These are phyloP conservation scores for Fusarium sp. DNA, from an alignment of 2,329 filamentous ascomycete species.

Conservation along the genomic window DNA sequence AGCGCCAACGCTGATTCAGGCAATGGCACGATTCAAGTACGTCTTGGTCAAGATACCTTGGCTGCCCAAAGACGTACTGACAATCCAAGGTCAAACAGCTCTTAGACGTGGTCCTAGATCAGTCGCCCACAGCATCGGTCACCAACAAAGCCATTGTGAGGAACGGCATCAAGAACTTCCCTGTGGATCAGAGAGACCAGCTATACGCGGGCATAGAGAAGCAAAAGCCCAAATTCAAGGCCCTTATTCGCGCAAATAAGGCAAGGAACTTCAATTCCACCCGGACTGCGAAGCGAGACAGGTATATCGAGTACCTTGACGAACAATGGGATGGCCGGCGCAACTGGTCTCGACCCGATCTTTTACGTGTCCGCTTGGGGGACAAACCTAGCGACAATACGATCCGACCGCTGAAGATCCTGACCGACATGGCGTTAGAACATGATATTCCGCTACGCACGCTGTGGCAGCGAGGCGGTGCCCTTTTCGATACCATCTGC, in stretches of 20 bases:
- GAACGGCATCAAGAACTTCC: neutral
- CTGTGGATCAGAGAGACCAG: fast-evolving
- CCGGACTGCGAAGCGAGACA: neutral
- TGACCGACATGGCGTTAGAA: neutral
- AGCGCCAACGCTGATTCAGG: neutral
- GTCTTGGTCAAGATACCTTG: neutral
- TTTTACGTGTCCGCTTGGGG: neutral
- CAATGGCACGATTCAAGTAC: neutral
- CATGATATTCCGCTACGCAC: neutral
- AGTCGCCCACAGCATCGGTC: neutral
- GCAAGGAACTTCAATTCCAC: neutral
- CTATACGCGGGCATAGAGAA: neutral
- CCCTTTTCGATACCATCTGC: neutral
- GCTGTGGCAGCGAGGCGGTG: neutral
- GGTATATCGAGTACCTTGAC: neutral
- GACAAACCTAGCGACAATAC: neutral
- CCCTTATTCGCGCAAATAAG: neutral
- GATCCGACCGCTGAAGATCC: neutral
- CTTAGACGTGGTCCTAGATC: neutral
- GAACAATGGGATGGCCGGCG: neutral
- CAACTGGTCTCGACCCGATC: neutral
- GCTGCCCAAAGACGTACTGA: neutral
- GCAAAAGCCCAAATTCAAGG: neutral
- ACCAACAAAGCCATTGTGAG: neutral
- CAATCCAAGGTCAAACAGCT: neutral